Evolutionary conservation across 2,329 filamentous ascomycete genomes (phyloP).

Genomic region (Fusarium agapanthi): DNA sequence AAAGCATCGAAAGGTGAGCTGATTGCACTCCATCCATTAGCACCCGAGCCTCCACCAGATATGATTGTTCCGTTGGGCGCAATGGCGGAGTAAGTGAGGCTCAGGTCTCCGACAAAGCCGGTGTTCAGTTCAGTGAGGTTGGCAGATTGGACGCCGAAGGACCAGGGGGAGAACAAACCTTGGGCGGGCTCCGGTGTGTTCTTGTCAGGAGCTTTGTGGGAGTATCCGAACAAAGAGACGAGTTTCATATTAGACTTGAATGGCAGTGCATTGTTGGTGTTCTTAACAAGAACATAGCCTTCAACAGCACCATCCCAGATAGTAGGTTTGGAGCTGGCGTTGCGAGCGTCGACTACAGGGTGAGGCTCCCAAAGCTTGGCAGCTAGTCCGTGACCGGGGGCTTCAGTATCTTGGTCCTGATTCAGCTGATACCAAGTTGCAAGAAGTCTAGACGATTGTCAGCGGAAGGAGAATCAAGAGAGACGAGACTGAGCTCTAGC

Average conservation of each 20-base stretch:
- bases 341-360: neutral
- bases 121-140: constrained; percentile 4
- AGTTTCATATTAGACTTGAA: constrained; percentile 6
- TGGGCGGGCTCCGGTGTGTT: neutral
- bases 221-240: constrained; percentile 12
- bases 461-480: accelerated
- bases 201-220: neutral
- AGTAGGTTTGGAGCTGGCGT: neutral
- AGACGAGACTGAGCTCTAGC: accelerated
- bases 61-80: neutral
- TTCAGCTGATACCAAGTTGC: constrained; percentile 12
- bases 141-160: neutral
- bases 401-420: neutral
- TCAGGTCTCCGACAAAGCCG: neutral
- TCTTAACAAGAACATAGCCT: constrained; percentile 16
- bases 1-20: constrained; percentile 3
- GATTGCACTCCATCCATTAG: neutral
- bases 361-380: neutral
- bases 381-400: neutral
- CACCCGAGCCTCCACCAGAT: constrained; percentile 8
- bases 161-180: neutral
- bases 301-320: neutral
- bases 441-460: neutral
- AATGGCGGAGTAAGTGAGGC: neutral
- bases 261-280: neutral